Evolutionary conservation across 352 stramenopile species (phyloP).

Genomic region (Phytophthora tubulina): DNA sequence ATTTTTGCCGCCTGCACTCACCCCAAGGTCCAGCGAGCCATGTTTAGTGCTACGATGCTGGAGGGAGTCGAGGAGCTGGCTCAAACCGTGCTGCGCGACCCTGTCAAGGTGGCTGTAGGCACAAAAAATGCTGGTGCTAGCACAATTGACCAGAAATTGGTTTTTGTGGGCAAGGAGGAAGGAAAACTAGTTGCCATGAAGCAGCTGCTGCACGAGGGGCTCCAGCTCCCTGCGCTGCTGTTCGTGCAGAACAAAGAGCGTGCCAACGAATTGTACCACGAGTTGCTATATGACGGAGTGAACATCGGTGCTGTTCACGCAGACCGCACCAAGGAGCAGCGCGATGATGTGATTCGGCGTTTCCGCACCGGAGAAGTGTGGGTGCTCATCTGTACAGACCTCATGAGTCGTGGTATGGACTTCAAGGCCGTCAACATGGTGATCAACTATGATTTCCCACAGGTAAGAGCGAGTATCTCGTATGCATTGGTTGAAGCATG

Average conservation of each 20-base stretch:
- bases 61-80: slow-evolving; percentile 95
- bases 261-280: slow-evolving; percentile 97
- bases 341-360: slow-evolving; percentile 94
- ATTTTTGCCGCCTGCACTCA: slow-evolving; percentile 94
- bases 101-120: slow-evolving; percentile 96
- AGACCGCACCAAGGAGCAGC: slow-evolving; percentile 93
- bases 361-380: slow-evolving; percentile 98
- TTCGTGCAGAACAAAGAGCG: slow-evolving; percentile 99
- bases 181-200: slow-evolving; percentile 98
- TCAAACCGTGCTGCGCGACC: slow-evolving; percentile 96
- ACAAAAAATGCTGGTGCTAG: slow-evolving; percentile 88
- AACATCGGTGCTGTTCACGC: slow-evolving; percentile 99
- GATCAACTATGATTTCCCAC: slow-evolving; percentile 99
- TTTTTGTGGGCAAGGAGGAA: slow-evolving; percentile 99
- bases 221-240: slow-evolving; percentile 97
- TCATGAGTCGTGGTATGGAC: slow-evolving; percentile 99
- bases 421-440: slow-evolving; percentile 99
- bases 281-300: slow-evolving; percentile 98
- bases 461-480: slow-evolving; percentile 44
- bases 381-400: slow-evolving; percentile 99
- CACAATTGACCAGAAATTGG: slow-evolving; percentile 94
- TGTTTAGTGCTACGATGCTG: slow-evolving; percentile 99
- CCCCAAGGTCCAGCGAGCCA: slow-evolving; percentile 89
- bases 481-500: neutral
- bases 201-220: slow-evolving; percentile 91